Evolutionary conservation across 345 rosid genomes (phyloP), one percentile per base, ranked within the genome.

Genomic region (Acer saccharum): DNA sequence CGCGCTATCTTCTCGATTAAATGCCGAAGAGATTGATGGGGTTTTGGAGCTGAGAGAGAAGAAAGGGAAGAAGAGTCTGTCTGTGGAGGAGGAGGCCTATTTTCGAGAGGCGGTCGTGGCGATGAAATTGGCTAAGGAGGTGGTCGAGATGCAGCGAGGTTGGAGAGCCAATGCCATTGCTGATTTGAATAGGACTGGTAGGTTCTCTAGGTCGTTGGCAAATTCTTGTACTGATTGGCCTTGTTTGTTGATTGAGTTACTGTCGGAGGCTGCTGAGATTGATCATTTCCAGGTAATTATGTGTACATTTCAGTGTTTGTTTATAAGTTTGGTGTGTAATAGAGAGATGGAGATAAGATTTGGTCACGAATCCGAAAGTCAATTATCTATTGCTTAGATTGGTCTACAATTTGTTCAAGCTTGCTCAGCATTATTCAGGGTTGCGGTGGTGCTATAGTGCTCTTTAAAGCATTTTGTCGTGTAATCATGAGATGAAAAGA

Each of bases 211-310:
- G 88, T 85, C 98, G 1, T 81, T 94, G 68, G 98, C 98, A 0
- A 84, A 96, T 89, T 92, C 98, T 0, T 89, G 87, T 77, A 89
- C 98, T 55, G 97, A 94, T 68, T 96, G 98, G 99, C 99, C 98
- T 32, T 88, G 88, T 81, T 81, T 96, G 84, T 77, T 96, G 89
- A 83, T 96, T n/a, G 99, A 96, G 74, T 81, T 96, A 89, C 76
- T 94, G 83, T 94, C 99, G 50, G 88, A 92, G 77, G 93, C 98
- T 80, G 98, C 99, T 27, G 98, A 96, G 83, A 85, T 84, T 79
- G 93, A 86, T 81, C 88, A 88, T 74, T 96, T 94, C 78, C 98
- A 92, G 99, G 98, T 92, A 83, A 68, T 55, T 76, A 46, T 65
- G 54, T 32, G 23, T 3, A 61, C n/a, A n/a, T 11, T 10, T 10